A percentile compares a stretch with the other conserved stretches of the same genome.
Conservation (phyloP, 1,284 basidiomycete species). For the Anthracocystis setariae region DNA sequence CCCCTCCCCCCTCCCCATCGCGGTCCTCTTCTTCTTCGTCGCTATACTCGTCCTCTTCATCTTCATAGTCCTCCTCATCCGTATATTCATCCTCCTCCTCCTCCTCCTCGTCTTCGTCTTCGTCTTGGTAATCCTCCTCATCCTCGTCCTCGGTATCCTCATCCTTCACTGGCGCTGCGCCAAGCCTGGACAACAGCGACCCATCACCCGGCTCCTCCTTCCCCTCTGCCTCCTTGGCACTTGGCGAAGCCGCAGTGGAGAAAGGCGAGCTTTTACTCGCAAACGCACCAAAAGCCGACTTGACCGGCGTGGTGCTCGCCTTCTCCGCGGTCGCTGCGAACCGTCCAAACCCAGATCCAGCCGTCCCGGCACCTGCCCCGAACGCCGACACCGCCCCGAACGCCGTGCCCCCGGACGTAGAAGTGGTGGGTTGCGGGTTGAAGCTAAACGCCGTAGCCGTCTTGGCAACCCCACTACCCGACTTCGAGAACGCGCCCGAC, state of each 20-base stretch:
- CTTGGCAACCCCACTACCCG: not conserved
- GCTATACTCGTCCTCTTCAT: slow-evolving; percentile 13
- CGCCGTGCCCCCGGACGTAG: not conserved
- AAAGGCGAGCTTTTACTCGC: slow-evolving; percentile 25
- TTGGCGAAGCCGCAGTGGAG: slow-evolving; percentile 8
- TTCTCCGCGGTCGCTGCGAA: no score
- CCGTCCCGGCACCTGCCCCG: no score
- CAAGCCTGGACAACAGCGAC: slow-evolving; percentile 22
- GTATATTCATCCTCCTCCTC: slow-evolving; percentile 25
- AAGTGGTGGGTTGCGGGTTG: slow-evolving; percentile 13
- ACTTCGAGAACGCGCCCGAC: slow-evolving; percentile 29
- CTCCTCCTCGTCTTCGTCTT: slow-evolving; percentile 57
- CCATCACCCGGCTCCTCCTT: slow-evolving; percentile 9
- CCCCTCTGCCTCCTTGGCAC: slow-evolving; percentile 6
- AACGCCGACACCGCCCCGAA: slow-evolving; percentile 25
- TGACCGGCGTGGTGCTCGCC: no score
- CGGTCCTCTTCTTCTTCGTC: slow-evolving; percentile 26
- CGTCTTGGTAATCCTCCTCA: slow-evolving; percentile 31
- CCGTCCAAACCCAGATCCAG: no score
- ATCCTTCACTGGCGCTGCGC: slow-evolving; percentile 45
- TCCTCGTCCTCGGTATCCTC: slow-evolving; percentile 68
- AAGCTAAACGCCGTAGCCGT: slow-evolving; percentile 34
- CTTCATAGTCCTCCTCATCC: slow-evolving; percentile 26
- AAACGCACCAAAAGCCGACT: slow-evolving; percentile 22
- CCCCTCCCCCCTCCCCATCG: no score